These are phyloP conservation scores for Suaeda aralocaspica DNA, from an alignment of 148 eudicot genomes.

Conservation along the genomic window DNA sequence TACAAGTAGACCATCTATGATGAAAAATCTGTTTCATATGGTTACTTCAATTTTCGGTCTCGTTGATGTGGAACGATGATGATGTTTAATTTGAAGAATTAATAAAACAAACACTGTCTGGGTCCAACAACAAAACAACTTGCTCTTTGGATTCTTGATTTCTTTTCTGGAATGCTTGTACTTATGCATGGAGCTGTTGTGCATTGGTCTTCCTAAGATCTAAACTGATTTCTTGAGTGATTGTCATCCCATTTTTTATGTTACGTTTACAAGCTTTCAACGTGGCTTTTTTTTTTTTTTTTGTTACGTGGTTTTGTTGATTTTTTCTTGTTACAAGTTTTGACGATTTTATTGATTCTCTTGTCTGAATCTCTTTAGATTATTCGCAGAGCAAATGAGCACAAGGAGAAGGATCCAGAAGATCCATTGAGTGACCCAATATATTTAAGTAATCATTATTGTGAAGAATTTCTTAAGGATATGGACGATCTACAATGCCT, in stretches of 20 bases:
- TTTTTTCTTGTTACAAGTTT: slow-evolving; percentile 7
- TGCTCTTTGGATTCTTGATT: too few relatives aligned
- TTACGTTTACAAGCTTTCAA: background rate
- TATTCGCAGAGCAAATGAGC: slow-evolving; percentile 77
- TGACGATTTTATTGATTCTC: slow-evolving; percentile 17
- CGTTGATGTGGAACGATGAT: background rate
- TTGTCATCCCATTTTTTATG: background rate
- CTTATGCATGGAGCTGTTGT: background rate
- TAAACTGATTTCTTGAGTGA: background rate
- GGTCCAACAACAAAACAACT: too few relatives aligned
- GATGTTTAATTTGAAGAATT: background rate
- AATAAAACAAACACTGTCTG: too few relatives aligned
- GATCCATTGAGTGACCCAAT: slow-evolving; percentile 46
- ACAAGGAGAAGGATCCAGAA: slow-evolving; percentile 39
- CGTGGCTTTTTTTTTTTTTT: background rate
- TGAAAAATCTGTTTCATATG: background rate
- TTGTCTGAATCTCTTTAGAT: slow-evolving; percentile 42
- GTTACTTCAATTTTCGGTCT: background rate
- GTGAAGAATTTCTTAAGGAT: slow-evolving; percentile 67
- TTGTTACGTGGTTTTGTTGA: background rate
- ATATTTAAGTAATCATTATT: slow-evolving; percentile 54
- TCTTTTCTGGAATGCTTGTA: too few relatives aligned
- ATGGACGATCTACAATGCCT: slow-evolving; percentile 91
- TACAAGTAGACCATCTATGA: too few relatives aligned
- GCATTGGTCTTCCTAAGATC: background rate